phyloP scores from a whole-genome alignment of 257 asterid genomes.

The Avicennia marina region DNA sequence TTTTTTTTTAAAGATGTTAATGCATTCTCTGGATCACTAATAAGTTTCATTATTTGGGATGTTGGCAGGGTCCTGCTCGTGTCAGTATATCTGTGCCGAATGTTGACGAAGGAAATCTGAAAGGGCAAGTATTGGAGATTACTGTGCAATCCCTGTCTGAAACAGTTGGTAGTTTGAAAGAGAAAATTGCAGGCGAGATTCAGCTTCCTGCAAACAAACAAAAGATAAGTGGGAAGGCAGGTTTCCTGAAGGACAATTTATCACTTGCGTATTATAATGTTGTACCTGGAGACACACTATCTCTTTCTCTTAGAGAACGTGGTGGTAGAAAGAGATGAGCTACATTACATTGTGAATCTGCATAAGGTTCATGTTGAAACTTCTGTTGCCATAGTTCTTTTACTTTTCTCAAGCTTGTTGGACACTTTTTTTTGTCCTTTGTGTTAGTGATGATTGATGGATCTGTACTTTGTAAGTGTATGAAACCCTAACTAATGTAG shows the following conservation, averaged over 20 bases:
- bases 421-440: too few species aligned
- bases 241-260: conserved; percentile 91
- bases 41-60: conserved; percentile 16
- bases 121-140: conserved; percentile 83
- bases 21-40: conserved; percentile 3
- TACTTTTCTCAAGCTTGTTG: background rate
- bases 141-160: conserved; percentile 70
- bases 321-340: conserved; percentile 98
- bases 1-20: background rate
- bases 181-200: conserved; percentile 86
- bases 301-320: conserved; percentile 93
- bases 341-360: conserved; percentile 15
- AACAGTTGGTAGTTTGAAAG: conserved; percentile 80
- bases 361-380: conserved; percentile 33
- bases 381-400: conserved; percentile 21
- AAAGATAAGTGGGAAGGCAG: conserved; percentile 97
- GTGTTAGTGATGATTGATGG: too few species aligned
- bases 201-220: conserved; percentile 97
- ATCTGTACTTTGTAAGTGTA: too few species aligned
- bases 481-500: too few species aligned
- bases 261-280: conserved; percentile 93
- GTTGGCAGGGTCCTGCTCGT: conserved; percentile 74
- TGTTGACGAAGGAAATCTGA: conserved; percentile 87
- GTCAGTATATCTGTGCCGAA: conserved; percentile 70
- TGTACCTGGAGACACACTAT: conserved; percentile 60